Conservation (phyloP, 139 green algal genomes). For the Chlamydomonas schloesseri region DNA sequence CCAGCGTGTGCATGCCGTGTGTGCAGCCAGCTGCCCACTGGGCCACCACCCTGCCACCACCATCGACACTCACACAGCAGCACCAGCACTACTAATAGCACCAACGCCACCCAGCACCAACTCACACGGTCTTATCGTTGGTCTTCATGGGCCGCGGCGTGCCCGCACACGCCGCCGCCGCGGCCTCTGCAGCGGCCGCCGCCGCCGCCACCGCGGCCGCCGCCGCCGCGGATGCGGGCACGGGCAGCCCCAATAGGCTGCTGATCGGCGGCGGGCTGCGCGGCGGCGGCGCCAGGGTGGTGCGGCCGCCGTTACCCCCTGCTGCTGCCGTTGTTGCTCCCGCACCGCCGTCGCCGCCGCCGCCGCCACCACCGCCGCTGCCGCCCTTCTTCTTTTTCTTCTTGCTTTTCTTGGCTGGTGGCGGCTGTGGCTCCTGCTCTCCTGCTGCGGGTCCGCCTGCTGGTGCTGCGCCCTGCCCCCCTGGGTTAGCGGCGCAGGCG, state of each 20-base stretch:
- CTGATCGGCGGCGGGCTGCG: not conserved
- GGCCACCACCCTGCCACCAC: too few species aligned
- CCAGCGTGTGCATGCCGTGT: too few species aligned
- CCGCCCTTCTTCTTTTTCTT: too few species aligned
- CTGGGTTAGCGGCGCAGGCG: too few species aligned
- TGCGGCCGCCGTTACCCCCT: not conserved
- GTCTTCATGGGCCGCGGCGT: not conserved
- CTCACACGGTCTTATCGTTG: constrained; percentile 25
- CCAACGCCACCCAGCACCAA: too few species aligned
- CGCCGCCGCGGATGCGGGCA: not conserved
- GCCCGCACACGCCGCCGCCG: not conserved
- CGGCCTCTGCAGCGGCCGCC: not conserved
- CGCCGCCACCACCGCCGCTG: too few species aligned
- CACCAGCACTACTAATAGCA: too few species aligned
- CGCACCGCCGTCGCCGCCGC: too few species aligned
- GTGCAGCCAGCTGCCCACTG: too few species aligned
- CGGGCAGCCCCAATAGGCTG: not conserved
- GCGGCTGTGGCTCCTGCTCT: not conserved
- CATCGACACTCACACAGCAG: too few species aligned
- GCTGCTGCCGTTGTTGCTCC: too few species aligned
- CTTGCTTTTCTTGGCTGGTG: too few species aligned
- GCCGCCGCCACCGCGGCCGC: not conserved
- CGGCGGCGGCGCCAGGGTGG: not conserved
- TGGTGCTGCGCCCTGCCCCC: not conserved
- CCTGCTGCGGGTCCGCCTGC: not conserved